Base-by-base conservation (phyloP, 768 basidiomycete genomes). In the Aureoboletus auriporus region DNA sequence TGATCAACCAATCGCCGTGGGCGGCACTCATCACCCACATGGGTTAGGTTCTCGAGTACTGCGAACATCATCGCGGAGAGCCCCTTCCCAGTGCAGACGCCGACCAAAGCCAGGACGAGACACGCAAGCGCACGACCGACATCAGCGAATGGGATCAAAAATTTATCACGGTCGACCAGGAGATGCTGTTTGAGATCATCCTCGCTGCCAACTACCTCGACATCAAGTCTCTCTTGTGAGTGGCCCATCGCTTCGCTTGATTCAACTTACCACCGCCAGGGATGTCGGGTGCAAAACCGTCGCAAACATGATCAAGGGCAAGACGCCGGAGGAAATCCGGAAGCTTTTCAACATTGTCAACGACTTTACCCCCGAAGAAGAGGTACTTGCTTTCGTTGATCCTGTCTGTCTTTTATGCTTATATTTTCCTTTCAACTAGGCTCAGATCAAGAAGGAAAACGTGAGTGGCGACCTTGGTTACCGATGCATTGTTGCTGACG, bases 301-400 rank as follows among this genome's bases (percentile, higher is more conserved):
- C 5, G 96, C 96, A 12, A 98, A 98, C 79, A 99, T 98, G 96
- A 98, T 99, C 80, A 98, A 99, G 76, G 96, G 96, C 30, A 99
- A 99, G 81, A 95, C 94, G 4, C 96, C 96, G 20, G 96, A 98
- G 69, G 96, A 98, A 73, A 98, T 99, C 58, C 86, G 95, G 50
- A 97, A 97, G 64, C 81, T 98, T 46, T 97, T 93, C 76, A 95
- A 96, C 79, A 93, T 94, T 56, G 89, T 91, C 29, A 93, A 93
- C 67, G 96, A 97, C 71, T 99, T 99, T 65, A 98, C 96, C 5
- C 93, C 95, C 16, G 96, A 99, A 66, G 96, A 98, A 69, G 96
- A 99, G 85, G 95, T 93, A 39, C 39, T 72, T 68, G 42, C 40
- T 28, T 23, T 49, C 12, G 20, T 23, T 23, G 2, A 23, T 23